Evolutionary conservation across 192 early-diverging fungal genomes (phyloP).

Genomic region (Coemansia sp.): DNA sequence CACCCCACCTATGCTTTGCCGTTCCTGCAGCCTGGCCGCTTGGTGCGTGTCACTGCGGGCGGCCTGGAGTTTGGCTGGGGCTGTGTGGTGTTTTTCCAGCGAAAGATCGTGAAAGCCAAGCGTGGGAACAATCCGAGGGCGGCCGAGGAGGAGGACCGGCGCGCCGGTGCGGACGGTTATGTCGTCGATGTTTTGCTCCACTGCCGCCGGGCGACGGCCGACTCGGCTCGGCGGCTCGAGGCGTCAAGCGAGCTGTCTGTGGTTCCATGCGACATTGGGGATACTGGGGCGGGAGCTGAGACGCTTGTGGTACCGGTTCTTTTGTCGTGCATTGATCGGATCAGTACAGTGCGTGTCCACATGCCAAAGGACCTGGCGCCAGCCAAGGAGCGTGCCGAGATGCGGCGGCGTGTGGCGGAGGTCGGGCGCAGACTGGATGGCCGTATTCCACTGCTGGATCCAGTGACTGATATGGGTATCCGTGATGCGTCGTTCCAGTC

Average conservation of each 20-base stretch:
- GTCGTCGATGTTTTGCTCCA: conserved; percentile 84
- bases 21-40: conserved; percentile 82
- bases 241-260: conserved; percentile 28
- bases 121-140: conserved; percentile 22
- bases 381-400: conserved; percentile 55
- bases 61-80: conserved; percentile 91
- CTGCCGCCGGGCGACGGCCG: conserved; percentile 59
- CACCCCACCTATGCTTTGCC: conserved; percentile 79
- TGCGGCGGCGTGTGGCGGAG: conserved; percentile 65
- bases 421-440: conserved; percentile 69
- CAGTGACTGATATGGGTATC: conserved; percentile 85
- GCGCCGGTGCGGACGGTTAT: conserved; percentile 55
- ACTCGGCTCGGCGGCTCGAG: conserved; percentile 17
- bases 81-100: conserved; percentile 72
- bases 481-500: conserved; percentile 73
- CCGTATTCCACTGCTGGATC: conserved; percentile 83
- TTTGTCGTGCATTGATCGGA: conserved; percentile 66
- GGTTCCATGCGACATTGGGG: conserved; percentile 46
- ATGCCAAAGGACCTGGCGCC: conserved; percentile 69
- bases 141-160: conserved; percentile 28
- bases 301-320: conserved; percentile 75
- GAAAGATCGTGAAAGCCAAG: conserved; percentile 33
- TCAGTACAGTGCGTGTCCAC: conserved; percentile 72
- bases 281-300: conserved; percentile 47
- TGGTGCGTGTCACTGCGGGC: conserved; percentile 61